Evolutionary conservation across 495 filamentous ascomycete genomes (phyloP).

Genomic region (Trichoderma virens): DNA sequence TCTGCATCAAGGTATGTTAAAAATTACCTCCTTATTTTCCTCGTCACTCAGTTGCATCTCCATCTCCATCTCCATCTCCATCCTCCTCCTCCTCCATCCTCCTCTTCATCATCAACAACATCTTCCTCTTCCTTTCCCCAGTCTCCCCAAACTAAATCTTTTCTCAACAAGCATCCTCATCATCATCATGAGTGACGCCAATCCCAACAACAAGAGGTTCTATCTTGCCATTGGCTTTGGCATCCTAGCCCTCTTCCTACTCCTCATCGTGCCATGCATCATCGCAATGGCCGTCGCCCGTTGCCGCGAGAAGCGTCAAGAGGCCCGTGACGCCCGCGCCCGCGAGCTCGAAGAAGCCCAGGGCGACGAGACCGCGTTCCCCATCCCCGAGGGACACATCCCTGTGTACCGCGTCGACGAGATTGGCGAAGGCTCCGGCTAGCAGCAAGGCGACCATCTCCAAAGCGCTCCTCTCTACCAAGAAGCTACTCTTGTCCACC

Average conservation of each 20-base stretch:
- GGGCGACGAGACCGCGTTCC: background rate
- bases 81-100: background rate
- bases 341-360: background rate
- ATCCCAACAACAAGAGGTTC: background rate
- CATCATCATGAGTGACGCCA: background rate
- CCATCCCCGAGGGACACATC: background rate
- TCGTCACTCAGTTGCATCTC: too few relatives aligned
- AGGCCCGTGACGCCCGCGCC: background rate
- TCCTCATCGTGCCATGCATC: background rate
- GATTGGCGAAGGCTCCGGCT: background rate
- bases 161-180: background rate
- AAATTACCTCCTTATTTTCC: too few relatives aligned
- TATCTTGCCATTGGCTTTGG: background rate
- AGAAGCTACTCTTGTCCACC: background rate
- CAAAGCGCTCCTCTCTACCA: background rate
- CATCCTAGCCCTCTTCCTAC: background rate
- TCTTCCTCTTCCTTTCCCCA: background rate
- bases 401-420: background rate
- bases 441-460: background rate
- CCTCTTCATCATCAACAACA: background rate
- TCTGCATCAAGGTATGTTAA: too few relatives aligned
- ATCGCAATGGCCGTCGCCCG: background rate
- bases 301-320: conserved; percentile 1
- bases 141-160: background rate
- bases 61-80: too few relatives aligned